Percentiles rank a stretch among this genome's conserved stretches.
Evolutionary conservation across 371 early-diverging fungal species (phyloP).

Genomic region (Rhizopus microsporus): DNA sequence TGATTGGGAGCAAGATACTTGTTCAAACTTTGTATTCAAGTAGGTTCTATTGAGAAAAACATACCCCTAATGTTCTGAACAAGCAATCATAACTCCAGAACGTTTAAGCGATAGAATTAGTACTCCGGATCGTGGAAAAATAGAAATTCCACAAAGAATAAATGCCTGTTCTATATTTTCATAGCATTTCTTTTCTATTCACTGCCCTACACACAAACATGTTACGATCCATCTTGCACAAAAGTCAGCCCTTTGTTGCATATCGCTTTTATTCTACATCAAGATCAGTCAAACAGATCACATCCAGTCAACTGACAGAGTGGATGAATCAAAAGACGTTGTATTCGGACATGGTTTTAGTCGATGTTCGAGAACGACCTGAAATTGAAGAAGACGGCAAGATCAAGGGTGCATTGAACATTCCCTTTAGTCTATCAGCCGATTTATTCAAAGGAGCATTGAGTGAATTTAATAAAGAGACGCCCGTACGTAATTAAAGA

Average conservation of each 20-base stretch:
- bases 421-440: slow-evolving; percentile 19
- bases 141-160: too few species aligned
- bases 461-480: slow-evolving; percentile 28
- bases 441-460: slow-evolving; percentile 21
- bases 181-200: not conserved
- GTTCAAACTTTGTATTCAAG: too few species aligned
- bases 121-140: too few species aligned
- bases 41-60: too few species aligned
- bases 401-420: slow-evolving; percentile 26
- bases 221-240: not conserved
- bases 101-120: too few species aligned
- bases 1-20: too few species aligned
- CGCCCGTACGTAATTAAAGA: slow-evolving; percentile 13
- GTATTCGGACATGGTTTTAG: slow-evolving; percentile 9
- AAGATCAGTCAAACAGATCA: slow-evolving; percentile 3
- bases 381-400: slow-evolving; percentile 33
- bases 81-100: too few species aligned
- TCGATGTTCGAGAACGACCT: slow-evolving; percentile 31
- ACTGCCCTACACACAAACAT: not conserved
- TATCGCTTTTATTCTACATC: slow-evolving; percentile 1
- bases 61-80: too few species aligned
- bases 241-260: not conserved
- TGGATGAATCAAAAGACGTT: slow-evolving; percentile 8
- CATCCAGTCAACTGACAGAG: slow-evolving; percentile 1
- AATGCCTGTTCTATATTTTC: too few species aligned